phyloP scores from a whole-genome alignment of 2,329 filamentous ascomycete genomes.

The Clarireedia monteithiana region DNA sequence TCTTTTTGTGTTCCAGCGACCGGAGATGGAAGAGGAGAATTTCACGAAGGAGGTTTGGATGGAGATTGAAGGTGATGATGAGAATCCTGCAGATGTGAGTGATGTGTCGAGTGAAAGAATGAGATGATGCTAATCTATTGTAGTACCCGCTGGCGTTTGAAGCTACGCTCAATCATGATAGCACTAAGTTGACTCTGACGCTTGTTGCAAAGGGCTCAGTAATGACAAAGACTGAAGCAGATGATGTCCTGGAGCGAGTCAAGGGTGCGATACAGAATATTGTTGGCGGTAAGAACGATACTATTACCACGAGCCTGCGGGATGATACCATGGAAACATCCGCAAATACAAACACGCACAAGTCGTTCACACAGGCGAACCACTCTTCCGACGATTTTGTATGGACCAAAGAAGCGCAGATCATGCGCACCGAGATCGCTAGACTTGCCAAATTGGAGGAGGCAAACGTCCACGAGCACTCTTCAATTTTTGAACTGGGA shows the following conservation, averaged over 20 bases:
- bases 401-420: slow-evolving; percentile 40
- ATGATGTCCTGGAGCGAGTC: slow-evolving; percentile 37
- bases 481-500: slow-evolving; percentile 72
- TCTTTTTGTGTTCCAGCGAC: slow-evolving; percentile 72
- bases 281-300: not conserved
- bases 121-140: slow-evolving; percentile 12
- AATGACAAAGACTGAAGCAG: slow-evolving; percentile 30
- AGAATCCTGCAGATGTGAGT: slow-evolving; percentile 34
- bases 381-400: not conserved
- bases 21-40: slow-evolving; percentile 25
- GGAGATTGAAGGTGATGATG: slow-evolving; percentile 38
- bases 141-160: slow-evolving; percentile 65
- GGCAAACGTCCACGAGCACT: slow-evolving; percentile 45
- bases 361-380: not conserved
- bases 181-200: slow-evolving; percentile 43
- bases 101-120: not conserved
- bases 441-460: slow-evolving; percentile 46
- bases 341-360: not conserved
- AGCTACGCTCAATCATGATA: slow-evolving; percentile 44
- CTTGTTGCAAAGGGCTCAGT: slow-evolving; percentile 49
- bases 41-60: slow-evolving; percentile 44
- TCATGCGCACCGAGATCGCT: slow-evolving; percentile 56
- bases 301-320: not conserved
- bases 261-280: slow-evolving; percentile 21
- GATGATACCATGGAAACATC: not conserved